Base-by-base conservation (phyloP, 176 grass and related monocot species). In the Bolboschoenus planiculmis region DNA sequence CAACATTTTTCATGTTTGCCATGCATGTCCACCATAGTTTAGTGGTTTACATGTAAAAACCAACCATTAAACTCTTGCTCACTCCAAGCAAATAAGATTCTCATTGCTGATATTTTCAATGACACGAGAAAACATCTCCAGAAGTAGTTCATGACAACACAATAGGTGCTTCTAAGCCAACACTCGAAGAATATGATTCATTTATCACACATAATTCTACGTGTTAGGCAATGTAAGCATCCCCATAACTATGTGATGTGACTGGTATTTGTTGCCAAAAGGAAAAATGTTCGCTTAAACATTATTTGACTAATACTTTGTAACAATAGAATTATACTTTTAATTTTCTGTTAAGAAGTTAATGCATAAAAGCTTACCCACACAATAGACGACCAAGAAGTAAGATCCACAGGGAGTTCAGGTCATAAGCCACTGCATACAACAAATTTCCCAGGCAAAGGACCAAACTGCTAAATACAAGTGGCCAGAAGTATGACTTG, bases 401-500 rank as follows among this genome's bases (percentile, higher is more conserved):
- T 68, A 97, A 88, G 84, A 93, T 80, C 4, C 85, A 78, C 10
- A 97, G 57, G 24, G 93, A 97, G 23, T 91, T 91, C 84, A 89
- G 83, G 85, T 97, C 93, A 63, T 97, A 97, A 66, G 93, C 93
- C 53, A 88, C 80, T 39, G 93, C 93, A 83, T 97, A 97, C 26
- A 89, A 91, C 34, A 93, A 10, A 85, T 97, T 97, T 15, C 93
- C 93, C 79, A 97, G 85, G 85, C 85, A 93, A 79, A 97, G 91
- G 84, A 93, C 88, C 54, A 97, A 72, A 77, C 93, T 97, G 84
- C 93, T 97, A 89, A 97, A 97, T 73, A 97, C 71, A 75, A 97
- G 90, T 10, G 93, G 93, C 84, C 62, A 87, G 83, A 97, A 97
- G 88, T 97, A 97, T 50, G 90, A 92, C 55, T 93, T 97, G 85